These are phyloP conservation scores for Prinsepia uniflora DNA, from an alignment of 306 rosid species.

Conservation along the genomic window DNA sequence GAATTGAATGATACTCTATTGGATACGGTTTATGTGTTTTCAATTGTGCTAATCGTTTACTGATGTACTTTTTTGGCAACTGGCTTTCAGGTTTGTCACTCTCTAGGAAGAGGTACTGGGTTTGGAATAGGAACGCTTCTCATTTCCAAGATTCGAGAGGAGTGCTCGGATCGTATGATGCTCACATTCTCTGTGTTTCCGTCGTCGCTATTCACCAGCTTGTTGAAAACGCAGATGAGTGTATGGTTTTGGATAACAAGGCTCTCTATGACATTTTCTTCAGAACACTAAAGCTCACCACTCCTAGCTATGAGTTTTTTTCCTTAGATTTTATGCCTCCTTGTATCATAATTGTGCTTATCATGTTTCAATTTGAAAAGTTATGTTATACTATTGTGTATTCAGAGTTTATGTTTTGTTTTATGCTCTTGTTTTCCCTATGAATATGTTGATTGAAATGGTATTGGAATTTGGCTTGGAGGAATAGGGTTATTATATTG, in stretches of 20 bases:
- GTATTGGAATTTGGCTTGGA: background rate
- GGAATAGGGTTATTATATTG: background rate
- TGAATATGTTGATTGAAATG: background rate
- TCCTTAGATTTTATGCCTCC: background rate
- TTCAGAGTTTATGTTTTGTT: background rate
- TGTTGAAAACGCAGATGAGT: constrained; percentile 60
- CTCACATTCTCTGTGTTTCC: constrained; percentile 60
- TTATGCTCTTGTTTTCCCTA: background rate
- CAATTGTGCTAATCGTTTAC: background rate
- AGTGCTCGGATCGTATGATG: constrained; percentile 59
- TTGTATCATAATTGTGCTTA: background rate
- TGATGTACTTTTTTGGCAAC: background rate
- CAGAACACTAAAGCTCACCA: constrained; percentile 55
- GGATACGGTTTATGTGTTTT: too few species aligned
- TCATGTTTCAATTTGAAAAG: background rate
- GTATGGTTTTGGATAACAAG: constrained; percentile 63
- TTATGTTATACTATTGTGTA: background rate
- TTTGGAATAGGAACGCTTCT: constrained; percentile 63
- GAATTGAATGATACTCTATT: background rate
- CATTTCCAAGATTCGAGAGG: constrained; percentile 57
- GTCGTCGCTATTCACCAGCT: constrained; percentile 59
- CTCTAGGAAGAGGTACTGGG: constrained; percentile 60
- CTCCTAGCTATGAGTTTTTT: constrained; percentile 54
- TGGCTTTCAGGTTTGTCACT: constrained; percentile 65
- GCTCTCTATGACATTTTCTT: constrained; percentile 61